A percentile compares a stretch with the other conserved stretches of the same genome.
Conservation (phyloP, 1,284 basidiomycete species). For the Inonotus hispidus region DNA sequence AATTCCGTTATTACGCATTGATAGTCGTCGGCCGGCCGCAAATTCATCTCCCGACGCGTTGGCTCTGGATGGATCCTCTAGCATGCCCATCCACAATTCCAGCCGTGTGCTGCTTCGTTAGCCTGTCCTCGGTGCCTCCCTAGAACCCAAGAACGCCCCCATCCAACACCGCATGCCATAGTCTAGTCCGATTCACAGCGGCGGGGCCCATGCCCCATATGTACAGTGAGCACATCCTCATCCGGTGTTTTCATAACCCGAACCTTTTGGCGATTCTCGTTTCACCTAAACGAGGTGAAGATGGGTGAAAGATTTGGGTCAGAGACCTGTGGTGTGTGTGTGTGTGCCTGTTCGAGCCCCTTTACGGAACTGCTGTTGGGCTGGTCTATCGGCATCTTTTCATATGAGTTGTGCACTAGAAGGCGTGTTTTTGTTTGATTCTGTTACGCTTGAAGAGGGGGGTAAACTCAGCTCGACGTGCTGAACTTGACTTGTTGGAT, state of each 20-base stretch:
- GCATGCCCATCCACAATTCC: too few relatives aligned
- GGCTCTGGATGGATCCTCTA: not conserved
- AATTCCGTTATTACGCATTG: not conserved
- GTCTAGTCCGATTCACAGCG: too few relatives aligned
- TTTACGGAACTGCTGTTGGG: not conserved
- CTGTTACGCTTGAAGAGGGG: not conserved
- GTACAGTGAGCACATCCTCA: not conserved
- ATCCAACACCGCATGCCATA: too few relatives aligned
- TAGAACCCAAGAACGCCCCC: not conserved
- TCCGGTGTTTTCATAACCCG: not conserved
- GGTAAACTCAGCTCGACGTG: not conserved
- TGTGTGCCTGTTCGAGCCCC: constrained; percentile 2
- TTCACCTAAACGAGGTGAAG: not conserved
- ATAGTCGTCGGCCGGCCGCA: not conserved
- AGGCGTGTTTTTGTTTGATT: not conserved
- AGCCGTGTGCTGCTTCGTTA: not conserved
- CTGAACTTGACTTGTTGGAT: not conserved
- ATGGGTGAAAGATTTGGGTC: not conserved
- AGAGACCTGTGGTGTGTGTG: too few relatives aligned
- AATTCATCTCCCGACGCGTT: not conserved
- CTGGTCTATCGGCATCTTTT: not conserved
- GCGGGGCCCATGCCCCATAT: too few relatives aligned
- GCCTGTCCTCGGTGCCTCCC: constrained; percentile 5
- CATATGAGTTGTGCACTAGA: not conserved
- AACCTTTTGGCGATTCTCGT: not conserved